Evolutionary conservation across 1,284 basidiomycete species (phyloP), one percentile per base, ranked within the genome.

Genomic region (Cutaneotrichosporon arboriforme): DNA sequence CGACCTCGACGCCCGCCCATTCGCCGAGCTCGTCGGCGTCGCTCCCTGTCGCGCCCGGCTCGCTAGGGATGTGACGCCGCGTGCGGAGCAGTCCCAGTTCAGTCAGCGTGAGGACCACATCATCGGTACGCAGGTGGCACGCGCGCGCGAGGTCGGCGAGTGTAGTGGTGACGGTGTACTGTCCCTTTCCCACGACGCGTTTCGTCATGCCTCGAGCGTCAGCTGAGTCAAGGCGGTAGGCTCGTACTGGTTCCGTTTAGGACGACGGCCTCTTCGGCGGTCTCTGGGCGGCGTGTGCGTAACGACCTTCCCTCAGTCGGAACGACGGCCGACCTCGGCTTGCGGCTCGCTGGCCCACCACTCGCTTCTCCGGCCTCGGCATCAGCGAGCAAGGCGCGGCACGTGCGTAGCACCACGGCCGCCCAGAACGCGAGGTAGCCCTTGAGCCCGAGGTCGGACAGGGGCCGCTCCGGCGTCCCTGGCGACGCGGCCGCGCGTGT

Each of bases 341-440:
- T n/a, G n/a, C n/a, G n/a, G 17, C 23, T 46, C 4, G 31, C 34
- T 8, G 41, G 43, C 4, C 41, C 20, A 2, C 7, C 26, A 5
- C 10, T 31, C 26, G 10, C 26, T 31, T 10, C 26, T 31, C 26
- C 26, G 10, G 26, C 36, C 12, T 37, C 37, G 3, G 45, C 55
- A 1, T 52, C 55, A 1, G 49, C 52, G 22, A 74, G 70, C 8
- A 76, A 79, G 33, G 66, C 81, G 79, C 84, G 78, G 65, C 96
- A 84, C 73, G 90, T 88, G 23, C 90, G 83, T 17, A 97, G 76
- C 42, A 97, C 78, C 0, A 86, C 86, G 1, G 88, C 82, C 1
- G 87, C 83, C 94, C 96, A 98, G 71, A 86, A 96, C 4, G 90
- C 83, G 33, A 93, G 81, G 75, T 97, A 98, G 53, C 90, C 89